phyloP scores from a whole-genome alignment of 306 rosid species.

The Rosa persica region DNA sequence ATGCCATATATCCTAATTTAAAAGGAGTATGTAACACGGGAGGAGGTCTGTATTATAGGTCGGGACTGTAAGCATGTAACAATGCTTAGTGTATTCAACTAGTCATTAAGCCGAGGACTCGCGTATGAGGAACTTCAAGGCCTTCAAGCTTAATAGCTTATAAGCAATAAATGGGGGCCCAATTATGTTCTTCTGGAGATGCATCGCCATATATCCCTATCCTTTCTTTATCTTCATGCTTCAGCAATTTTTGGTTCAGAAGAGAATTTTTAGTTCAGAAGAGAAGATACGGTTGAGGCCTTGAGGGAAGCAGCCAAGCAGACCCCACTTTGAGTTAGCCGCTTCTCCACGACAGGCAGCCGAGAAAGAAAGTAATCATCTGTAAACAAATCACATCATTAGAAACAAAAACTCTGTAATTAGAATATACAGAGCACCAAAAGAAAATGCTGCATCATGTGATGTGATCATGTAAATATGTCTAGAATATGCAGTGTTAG shows the following conservation, averaged over 20 bases:
- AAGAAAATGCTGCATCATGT: neutral
- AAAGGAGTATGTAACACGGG: no score
- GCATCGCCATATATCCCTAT: constrained; percentile 6
- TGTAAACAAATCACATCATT: constrained; percentile 22
- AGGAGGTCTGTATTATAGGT: no score
- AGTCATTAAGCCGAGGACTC: neutral
- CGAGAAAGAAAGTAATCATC: constrained; percentile 79
- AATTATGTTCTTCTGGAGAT: constrained; percentile 4
- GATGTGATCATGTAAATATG: neutral
- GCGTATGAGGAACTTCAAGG: constrained; percentile 15
- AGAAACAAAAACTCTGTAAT: constrained; percentile 2
- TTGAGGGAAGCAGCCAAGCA: constrained; percentile 75
- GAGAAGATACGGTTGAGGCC: constrained; percentile 53
- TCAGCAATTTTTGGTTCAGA: constrained; percentile 50
- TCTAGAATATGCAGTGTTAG: neutral
- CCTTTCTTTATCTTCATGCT: constrained; percentile 35
- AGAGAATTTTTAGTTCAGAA: constrained; percentile 39
- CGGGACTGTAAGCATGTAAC: no score
- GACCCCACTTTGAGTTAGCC: constrained; percentile 81
- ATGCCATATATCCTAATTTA: no score
- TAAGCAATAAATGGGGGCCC: neutral
- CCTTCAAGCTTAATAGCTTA: neutral
- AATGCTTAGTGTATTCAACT: no score
- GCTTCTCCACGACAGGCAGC: constrained; percentile 76
- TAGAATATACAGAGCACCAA: constrained; percentile 9